Conservation (phyloP, 176 grass and related monocot genomes). For the Cenchrus purpureus region DNA sequence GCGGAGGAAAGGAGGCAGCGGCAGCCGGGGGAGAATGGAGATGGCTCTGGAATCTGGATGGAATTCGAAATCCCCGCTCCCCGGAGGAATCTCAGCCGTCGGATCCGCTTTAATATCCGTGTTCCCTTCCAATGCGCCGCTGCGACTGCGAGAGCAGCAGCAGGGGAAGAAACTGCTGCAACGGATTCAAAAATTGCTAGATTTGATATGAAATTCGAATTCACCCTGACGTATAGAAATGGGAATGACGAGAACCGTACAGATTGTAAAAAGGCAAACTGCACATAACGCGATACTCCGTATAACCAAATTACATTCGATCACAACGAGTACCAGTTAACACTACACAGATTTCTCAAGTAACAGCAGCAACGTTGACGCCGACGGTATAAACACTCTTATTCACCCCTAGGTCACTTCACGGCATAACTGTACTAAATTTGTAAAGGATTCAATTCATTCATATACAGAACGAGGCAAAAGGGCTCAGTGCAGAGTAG, state of each 20-base stretch:
- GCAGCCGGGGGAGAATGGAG: not conserved
- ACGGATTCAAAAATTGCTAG: not conserved
- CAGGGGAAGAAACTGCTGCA: not conserved
- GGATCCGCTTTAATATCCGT: not conserved
- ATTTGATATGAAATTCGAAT: not conserved
- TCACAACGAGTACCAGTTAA: not conserved
- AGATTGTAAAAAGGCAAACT: not conserved
- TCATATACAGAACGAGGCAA: not conserved
- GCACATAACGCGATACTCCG: not conserved
- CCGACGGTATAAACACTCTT: not conserved
- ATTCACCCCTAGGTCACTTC: constrained; percentile 23
- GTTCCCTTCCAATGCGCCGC: not conserved
- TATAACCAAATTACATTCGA: not conserved
- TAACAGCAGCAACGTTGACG: not conserved
- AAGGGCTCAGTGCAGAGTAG: not conserved
- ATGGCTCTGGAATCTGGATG: not conserved
- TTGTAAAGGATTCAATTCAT: not conserved
- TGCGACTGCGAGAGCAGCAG: not conserved
- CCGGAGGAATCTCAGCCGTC: not conserved
- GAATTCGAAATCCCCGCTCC: not conserved
- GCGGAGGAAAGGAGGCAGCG: not conserved
- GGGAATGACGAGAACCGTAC: too few species aligned
- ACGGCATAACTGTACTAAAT: constrained; percentile 45
- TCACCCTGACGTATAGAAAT: too few species aligned
- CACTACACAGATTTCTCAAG: not conserved